Percentiles rank a stretch among this genome's conserved stretches.
phyloP scores from a whole-genome alignment of 2,329 filamentous ascomycete genomes.

The Waltergamsia citrina region DNA sequence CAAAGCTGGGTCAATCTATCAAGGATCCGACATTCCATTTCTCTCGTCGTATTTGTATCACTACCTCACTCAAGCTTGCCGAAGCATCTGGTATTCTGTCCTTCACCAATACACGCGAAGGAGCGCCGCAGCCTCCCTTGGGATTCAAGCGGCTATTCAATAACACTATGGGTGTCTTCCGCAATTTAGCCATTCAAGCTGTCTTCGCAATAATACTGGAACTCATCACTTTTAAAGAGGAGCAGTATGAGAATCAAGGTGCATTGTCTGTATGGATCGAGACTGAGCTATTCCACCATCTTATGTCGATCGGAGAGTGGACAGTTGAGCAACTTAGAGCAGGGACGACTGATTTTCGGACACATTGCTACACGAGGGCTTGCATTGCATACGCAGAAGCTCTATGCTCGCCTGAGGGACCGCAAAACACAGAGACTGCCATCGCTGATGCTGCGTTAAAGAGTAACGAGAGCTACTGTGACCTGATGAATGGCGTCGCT shows the following conservation, averaged over 20 bases:
- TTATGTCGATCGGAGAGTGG: not conserved
- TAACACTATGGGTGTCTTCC: constrained; percentile 1
- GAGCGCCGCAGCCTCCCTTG: not conserved
- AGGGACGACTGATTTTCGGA: not conserved
- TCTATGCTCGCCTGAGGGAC: too few relatives aligned
- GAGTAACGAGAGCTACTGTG: not conserved
- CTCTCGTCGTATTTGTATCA: not conserved
- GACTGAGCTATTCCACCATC: not conserved
- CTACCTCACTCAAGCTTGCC: not conserved
- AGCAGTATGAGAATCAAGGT: not conserved
- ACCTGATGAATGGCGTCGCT: too few relatives aligned
- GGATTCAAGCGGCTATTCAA: not conserved
- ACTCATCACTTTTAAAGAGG: constrained; percentile 1
- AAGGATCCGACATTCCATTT: constrained; percentile 3
- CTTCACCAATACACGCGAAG: not conserved
- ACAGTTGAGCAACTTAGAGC: not conserved
- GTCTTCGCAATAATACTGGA: constrained; percentile 3
- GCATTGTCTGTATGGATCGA: not conserved
- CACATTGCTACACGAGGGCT: not conserved
- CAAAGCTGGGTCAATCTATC: not conserved
- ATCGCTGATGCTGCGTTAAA: too few relatives aligned
- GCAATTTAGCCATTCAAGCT: constrained; percentile 2
- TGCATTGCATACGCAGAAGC: not conserved
- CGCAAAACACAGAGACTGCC: too few relatives aligned
- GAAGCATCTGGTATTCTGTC: not conserved